Evolutionary conservation across 441 rosid genomes (phyloP), one percentile per base, ranked within the genome.

Genomic region (Omphalea diandra): DNA sequence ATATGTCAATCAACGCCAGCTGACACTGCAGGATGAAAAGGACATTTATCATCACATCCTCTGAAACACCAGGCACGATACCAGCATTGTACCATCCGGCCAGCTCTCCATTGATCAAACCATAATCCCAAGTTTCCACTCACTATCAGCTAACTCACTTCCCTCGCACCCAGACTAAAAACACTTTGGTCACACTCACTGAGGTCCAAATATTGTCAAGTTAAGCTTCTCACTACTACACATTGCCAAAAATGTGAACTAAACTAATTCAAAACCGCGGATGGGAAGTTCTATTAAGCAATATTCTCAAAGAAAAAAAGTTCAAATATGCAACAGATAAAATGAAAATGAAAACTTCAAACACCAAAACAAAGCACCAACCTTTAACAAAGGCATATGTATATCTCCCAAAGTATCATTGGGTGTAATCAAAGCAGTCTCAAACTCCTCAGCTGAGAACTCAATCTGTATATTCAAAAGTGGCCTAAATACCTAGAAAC

Each of bases 381-480:
- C 99, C 99, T 91, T 96, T 79, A 96, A 77, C 58, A 96, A 76
- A 63, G 99, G 98, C 76, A 90, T 93, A 62, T 96, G 99, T 22
- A 96, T 93, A 71, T 87, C 97, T 64, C 91, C 88, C 75, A 96
- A 81, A 72, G 98, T 93, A 63, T 91, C 93, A 80, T 96, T 96
- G 1, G 98, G 98, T 12, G 83, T 73, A 59, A 93, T 76, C 82
- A 96, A 68, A 33, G 99, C 97, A 27, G 98, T 93, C 75, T 96
- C 98, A 22, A 96, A 87, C 89, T 96, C 99, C 80, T 96, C 99
- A 2, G 84, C 98, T 11, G 98, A 93, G 76, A 93, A 96, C 89
- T 96, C 99, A 54, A 77, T 86, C 14, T 76, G 73, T 78, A 93
- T 85, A 65, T 96, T 96, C 89, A 96, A 80, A 62, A 89, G 80